Percentiles rank a stretch among this genome's conserved stretches.
Conservation (phyloP, 331 rosid genomes). For the Arachis monticola region DNA sequence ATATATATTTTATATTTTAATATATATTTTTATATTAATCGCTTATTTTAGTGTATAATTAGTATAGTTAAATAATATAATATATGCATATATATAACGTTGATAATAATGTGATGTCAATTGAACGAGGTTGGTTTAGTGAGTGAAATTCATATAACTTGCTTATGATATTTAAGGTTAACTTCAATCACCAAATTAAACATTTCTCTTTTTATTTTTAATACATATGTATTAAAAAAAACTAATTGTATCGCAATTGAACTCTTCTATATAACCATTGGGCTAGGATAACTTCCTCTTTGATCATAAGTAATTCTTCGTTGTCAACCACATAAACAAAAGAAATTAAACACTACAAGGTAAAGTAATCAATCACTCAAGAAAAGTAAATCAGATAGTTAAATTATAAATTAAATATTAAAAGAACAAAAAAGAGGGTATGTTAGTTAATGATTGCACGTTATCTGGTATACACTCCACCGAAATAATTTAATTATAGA, state of each 20-base stretch:
- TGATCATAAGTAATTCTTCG: not conserved
- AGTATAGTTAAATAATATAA: too few relatives aligned
- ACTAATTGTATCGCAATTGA: too few relatives aligned
- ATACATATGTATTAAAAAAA: too few relatives aligned
- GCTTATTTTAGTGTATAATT: too few relatives aligned
- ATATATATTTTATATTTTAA: too few relatives aligned
- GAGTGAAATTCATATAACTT: not conserved
- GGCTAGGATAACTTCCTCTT: not conserved
- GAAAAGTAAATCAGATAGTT: not conserved
- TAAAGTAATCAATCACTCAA: not conserved
- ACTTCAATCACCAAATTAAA: not conserved
- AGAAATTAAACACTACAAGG: not conserved
- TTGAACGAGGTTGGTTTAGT: not conserved
- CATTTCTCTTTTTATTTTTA: not conserved
- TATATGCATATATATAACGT: too few relatives aligned
- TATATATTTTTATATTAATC: too few relatives aligned
- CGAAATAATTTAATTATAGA: not conserved
- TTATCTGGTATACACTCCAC: not conserved
- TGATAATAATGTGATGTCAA: too few relatives aligned
- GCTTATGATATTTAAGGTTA: not conserved
- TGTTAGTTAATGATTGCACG: slow-evolving; percentile 1
- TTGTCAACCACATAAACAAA: not conserved
- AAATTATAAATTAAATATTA: too few relatives aligned
- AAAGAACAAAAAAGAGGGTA: not conserved
- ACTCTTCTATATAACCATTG: not conserved